Percentiles rank a stretch among this genome's conserved stretches.
These are phyloP conservation scores for Boletus smithii DNA, from an alignment of 1,284 basidiomycete genomes.

Conservation along the genomic window DNA sequence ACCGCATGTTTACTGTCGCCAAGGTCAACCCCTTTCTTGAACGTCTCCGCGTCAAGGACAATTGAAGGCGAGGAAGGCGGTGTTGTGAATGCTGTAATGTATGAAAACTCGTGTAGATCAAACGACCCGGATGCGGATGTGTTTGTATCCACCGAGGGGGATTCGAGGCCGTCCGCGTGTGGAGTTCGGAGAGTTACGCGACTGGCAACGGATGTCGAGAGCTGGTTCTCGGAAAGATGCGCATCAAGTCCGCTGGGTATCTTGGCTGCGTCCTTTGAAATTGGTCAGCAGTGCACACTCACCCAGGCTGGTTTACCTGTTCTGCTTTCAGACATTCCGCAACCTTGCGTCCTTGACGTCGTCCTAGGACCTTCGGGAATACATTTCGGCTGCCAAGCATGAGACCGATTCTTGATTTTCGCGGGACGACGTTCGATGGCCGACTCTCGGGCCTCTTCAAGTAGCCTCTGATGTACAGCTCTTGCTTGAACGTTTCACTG, in stretches of 20 bases:
- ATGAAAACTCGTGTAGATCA: constrained; percentile 34
- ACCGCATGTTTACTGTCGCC: constrained; percentile 13
- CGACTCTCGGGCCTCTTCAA: constrained; percentile 19
- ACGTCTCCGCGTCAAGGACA: constrained; percentile 7
- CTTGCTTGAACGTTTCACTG: constrained; percentile 36
- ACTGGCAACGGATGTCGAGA: constrained; percentile 4
- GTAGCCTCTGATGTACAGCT: constrained; percentile 30
- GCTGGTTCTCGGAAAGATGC: constrained; percentile 6
- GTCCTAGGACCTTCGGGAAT: constrained; percentile 20
- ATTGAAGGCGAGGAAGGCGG: constrained; percentile 30
- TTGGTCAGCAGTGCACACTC: constrained; percentile 1
- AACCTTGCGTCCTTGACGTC: constrained; percentile 18
- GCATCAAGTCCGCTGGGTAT: neutral
- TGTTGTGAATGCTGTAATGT: constrained; percentile 33
- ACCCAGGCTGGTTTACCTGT: constrained; percentile 12
- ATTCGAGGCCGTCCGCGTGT: constrained; percentile 8
- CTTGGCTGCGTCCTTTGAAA: constrained; percentile 10
- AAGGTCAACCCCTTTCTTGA: constrained; percentile 11
- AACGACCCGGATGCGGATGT: constrained; percentile 20
- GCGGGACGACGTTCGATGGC: constrained; percentile 4
- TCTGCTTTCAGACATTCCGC: constrained; percentile 10
- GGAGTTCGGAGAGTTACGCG: constrained; percentile 11
- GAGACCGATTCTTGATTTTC: constrained; percentile 2
- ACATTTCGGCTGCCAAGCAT: constrained; percentile 3
- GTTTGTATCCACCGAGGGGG: constrained; percentile 14